Conservation (phyloP, 805 yeast genomes). For the Myxozyma udenii region DNA sequence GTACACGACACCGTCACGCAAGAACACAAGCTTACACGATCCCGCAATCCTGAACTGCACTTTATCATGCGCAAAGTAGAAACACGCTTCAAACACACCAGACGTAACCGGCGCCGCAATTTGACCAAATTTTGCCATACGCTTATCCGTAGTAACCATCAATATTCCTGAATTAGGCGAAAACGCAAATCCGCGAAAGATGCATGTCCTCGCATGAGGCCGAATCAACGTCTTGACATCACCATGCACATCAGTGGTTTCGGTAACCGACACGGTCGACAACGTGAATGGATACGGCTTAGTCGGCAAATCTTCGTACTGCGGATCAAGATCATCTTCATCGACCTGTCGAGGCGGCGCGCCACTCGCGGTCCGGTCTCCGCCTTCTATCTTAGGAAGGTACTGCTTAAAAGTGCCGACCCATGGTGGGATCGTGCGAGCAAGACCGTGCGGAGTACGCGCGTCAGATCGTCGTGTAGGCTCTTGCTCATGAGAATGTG, state of each 20-base stretch:
- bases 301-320: no score
- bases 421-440: conserved; percentile 21
- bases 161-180: conserved; percentile 24
- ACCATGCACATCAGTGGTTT: background rate
- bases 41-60: conserved; percentile 27
- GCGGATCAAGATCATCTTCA: no score
- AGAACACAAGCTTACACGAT: conserved; percentile 15
- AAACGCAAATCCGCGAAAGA: conserved; percentile 28
- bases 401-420: conserved; percentile 10
- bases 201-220: conserved; percentile 28
- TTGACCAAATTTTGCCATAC: conserved; percentile 27
- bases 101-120: conserved; percentile 1
- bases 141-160: conserved; percentile 22
- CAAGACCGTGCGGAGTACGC: conserved; percentile 21
- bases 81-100: conserved; percentile 28
- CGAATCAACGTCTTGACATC: conserved; percentile 4
- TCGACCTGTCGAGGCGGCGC: background rate
- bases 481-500: no score
- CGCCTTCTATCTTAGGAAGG: background rate
- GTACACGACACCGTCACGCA: conserved; percentile 3
- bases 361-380: background rate
- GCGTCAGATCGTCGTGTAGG: no score
- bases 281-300: conserved; percentile 18
- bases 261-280: conserved; percentile 19
- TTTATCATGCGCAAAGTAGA: conserved; percentile 18